A percentile compares a stretch with the other conserved stretches of the same genome.
Conservation (phyloP, 257 asterid species). For the Nicotiana attenuata region DNA sequence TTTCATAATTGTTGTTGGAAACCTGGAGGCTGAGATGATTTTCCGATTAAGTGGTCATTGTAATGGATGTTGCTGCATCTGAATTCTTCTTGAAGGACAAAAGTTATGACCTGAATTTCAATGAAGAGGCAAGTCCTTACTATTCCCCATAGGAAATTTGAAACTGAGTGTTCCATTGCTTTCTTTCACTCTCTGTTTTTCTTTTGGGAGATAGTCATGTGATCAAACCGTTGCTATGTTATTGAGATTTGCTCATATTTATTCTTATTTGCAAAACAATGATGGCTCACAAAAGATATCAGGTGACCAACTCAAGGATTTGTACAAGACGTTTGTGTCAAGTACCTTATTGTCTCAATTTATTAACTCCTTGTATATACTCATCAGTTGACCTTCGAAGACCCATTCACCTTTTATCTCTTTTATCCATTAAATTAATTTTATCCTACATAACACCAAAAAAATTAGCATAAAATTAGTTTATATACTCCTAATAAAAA, state of each 20-base stretch:
- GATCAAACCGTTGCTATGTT: not conserved
- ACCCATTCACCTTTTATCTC: no score
- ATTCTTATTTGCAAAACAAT: constrained; percentile 48
- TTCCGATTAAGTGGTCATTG: constrained; percentile 69
- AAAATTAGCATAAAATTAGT: no score
- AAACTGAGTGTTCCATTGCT: not conserved
- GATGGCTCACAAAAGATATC: constrained; percentile 76
- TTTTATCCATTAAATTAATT: no score
- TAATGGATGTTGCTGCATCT: constrained; percentile 99
- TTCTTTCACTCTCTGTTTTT: not conserved
- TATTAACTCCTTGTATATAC: no score
- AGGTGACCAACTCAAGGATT: constrained; percentile 85
- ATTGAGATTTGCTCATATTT: not conserved
- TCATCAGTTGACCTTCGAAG: no score
- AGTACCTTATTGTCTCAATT: constrained; percentile 91
- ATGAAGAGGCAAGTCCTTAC: constrained; percentile 63
- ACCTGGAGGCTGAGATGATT: not conserved
- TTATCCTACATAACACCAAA: no score
- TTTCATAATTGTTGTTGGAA: not conserved
- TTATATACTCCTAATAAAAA: no score
- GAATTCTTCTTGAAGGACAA: constrained; percentile 78
- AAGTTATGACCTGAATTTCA: constrained; percentile 89
- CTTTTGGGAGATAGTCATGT: not conserved
- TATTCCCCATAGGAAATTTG: not conserved
- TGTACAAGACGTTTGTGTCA: constrained; percentile 76